Percentiles rank a stretch among this genome's conserved stretches.
These are phyloP conservation scores for Magnolia changhungtana DNA, from an alignment of 164 flowering plant genomes.

Conservation along the genomic window DNA sequence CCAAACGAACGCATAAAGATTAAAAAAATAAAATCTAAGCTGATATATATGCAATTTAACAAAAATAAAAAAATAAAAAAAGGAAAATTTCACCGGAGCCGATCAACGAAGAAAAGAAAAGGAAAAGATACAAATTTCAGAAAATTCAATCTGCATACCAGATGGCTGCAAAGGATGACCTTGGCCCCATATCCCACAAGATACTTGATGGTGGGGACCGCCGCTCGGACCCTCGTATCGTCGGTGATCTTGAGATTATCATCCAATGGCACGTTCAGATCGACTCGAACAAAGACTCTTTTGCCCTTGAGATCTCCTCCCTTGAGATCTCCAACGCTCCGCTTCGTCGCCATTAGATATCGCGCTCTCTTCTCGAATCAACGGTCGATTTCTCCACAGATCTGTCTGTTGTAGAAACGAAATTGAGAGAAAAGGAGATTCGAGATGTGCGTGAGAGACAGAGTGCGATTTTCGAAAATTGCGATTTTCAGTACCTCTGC, in stretches of 20 bases:
- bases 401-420: not conserved
- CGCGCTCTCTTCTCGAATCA: not conserved
- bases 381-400: not conserved
- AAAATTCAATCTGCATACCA: conserved; percentile 28
- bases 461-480: not conserved
- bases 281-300: conserved; percentile 68
- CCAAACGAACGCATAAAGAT: too few species aligned
- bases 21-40: too few species aligned
- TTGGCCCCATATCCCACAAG: conserved; percentile 51
- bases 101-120: not conserved
- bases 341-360: conserved; percentile 48
- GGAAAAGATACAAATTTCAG: not conserved
- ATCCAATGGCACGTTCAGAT: conserved; percentile 73
- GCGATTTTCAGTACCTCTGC: not conserved
- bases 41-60: not conserved
- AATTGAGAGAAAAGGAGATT: not conserved
- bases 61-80: too few species aligned
- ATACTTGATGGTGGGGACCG: conserved; percentile 69
- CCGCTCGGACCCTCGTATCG: conserved; percentile 66
- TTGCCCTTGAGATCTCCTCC: conserved; percentile 68
- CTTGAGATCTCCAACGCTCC: conserved; percentile 52
- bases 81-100: not conserved
- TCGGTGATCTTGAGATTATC: conserved; percentile 63
- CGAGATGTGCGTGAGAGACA: not conserved
- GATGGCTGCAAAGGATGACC: conserved; percentile 53